Evolutionary conservation across 2,329 filamentous ascomycete genomes (phyloP).

Genomic region (Calonectria naviculata): DNA sequence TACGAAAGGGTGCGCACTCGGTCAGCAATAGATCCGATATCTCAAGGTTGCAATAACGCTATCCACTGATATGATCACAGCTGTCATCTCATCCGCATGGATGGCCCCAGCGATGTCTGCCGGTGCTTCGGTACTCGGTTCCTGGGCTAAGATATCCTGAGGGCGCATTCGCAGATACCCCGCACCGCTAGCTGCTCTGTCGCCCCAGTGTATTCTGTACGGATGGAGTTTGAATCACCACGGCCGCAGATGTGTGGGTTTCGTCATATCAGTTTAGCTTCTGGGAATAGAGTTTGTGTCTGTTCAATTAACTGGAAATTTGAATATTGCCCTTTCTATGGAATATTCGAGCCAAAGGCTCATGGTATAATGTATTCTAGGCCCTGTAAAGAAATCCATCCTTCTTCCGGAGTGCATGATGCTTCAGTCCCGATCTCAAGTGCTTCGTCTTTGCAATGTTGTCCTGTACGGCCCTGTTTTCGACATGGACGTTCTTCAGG

Average conservation of each 20-base stretch:
- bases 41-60: too few relatives aligned
- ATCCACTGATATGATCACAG: too few relatives aligned
- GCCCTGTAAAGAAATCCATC: slow-evolving; percentile 37
- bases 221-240: too few relatives aligned
- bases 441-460: slow-evolving; percentile 28
- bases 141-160: not conserved
- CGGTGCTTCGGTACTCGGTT: not conserved
- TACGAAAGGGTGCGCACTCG: not conserved
- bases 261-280: not conserved
- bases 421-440: slow-evolving; percentile 37
- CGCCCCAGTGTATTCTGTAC: too few relatives aligned
- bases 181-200: too few relatives aligned
- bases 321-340: not conserved
- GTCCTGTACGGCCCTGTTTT: slow-evolving; percentile 40
- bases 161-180: not conserved
- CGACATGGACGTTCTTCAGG: slow-evolving; percentile 41
- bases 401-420: slow-evolving; percentile 36
- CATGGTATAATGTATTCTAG: not conserved
- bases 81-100: not conserved
- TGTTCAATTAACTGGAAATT: not conserved
- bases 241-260: not conserved
- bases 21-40: not conserved
- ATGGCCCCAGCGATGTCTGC: not conserved
- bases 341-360: not conserved
- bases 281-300: not conserved